These are phyloP conservation scores for Coniella lustricola DNA, from an alignment of 2,329 filamentous ascomycete genomes.

Conservation along the genomic window DNA sequence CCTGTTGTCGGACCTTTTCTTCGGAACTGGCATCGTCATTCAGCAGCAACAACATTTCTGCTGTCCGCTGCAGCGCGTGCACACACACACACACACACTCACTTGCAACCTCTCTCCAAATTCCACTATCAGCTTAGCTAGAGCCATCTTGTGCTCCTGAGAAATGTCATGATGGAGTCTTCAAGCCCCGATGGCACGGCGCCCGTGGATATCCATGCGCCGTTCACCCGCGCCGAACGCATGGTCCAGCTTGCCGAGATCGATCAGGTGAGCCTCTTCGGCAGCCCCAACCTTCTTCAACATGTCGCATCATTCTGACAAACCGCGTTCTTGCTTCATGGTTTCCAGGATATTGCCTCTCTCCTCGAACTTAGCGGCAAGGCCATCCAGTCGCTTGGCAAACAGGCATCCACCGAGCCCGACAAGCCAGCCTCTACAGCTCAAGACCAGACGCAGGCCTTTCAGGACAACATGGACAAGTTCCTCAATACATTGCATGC, in stretches of 20 bases:
- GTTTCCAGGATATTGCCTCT: constrained; percentile 36
- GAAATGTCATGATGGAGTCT: constrained; percentile 10
- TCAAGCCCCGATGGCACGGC: constrained; percentile 17
- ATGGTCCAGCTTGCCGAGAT: constrained; percentile 75
- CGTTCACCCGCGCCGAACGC: constrained; percentile 69
- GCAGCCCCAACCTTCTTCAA: neutral
- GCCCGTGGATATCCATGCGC: constrained; percentile 29
- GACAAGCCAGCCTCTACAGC: constrained; percentile 27
- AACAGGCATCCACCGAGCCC: constrained; percentile 22
- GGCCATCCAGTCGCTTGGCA: constrained; percentile 57
- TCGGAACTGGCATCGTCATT: too few relatives aligned
- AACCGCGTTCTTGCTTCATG: too few relatives aligned
- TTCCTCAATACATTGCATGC: constrained; percentile 69
- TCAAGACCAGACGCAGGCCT: constrained; percentile 46
- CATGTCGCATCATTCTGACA: constrained; percentile 23
- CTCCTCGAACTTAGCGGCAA: constrained; percentile 44
- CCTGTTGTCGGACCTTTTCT: too few relatives aligned
- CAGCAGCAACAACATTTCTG: too few relatives aligned
- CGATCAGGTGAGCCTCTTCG: constrained; percentile 48
- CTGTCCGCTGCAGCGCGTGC: too few relatives aligned
- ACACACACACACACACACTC: too few relatives aligned
- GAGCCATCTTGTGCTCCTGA: too few relatives aligned
- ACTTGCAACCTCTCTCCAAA: too few relatives aligned
- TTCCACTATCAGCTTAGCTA: too few relatives aligned
- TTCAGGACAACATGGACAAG: constrained; percentile 52